Evolutionary conservation across 2,329 filamentous ascomycete species (phyloP).

Genomic region (Penicillium sp.): DNA sequence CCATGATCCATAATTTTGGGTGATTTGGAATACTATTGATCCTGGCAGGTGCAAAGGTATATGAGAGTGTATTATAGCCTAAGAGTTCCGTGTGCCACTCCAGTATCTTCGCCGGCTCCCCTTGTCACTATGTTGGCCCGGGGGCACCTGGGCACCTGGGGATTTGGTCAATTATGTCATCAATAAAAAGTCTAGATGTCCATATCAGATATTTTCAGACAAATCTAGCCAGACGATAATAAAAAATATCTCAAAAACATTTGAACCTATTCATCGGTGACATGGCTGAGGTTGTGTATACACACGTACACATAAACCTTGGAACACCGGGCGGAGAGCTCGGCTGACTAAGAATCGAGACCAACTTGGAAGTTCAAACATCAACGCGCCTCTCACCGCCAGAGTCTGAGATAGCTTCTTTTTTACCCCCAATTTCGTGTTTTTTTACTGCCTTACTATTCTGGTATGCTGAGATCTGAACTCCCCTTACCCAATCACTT

Average conservation of each 20-base stretch:
- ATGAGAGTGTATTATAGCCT: neutral
- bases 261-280: no score
- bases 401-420: conserved; percentile 18
- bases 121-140: no score
- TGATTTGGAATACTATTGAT: neutral
- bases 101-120: no score
- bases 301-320: neutral
- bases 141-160: no score
- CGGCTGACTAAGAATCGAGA: conserved; percentile 16
- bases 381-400: conserved; percentile 22
- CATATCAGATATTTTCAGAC: no score
- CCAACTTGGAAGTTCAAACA: conserved; percentile 2
- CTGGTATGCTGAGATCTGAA: conserved; percentile 1
- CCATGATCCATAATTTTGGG: neutral
- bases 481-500: conserved; percentile 2
- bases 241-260: no score
- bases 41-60: neutral
- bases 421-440: conserved; percentile 5
- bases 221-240: no score
- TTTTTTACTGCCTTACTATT: conserved; percentile 1
- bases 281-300: neutral
- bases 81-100: no score
- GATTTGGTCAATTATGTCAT: no score
- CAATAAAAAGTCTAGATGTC: no score
- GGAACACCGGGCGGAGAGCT: neutral